phyloP scores from a whole-genome alignment of 2,329 filamentous ascomycete species.

The Madurella mycetomatis region DNA sequence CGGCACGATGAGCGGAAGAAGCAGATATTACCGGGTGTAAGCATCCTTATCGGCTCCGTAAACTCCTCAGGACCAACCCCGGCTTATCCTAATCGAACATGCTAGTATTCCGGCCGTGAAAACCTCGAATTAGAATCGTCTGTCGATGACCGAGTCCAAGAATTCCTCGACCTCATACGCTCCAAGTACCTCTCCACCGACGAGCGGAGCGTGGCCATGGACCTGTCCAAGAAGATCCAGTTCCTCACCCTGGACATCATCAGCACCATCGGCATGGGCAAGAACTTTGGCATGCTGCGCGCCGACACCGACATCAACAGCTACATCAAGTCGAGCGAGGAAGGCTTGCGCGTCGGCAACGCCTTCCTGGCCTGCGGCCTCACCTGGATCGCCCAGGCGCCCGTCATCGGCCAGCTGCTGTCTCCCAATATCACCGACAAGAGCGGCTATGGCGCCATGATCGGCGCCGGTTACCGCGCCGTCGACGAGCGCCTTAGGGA shows the following conservation, averaged over 20 bases:
- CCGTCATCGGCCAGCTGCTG: conserved; percentile 26
- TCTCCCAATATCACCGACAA: conserved; percentile 28
- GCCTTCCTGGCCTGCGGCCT: conserved; percentile 7
- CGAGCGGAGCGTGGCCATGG: conserved; percentile 36
- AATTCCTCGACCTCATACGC: conserved; percentile 45
- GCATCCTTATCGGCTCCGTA: conserved; percentile 4
- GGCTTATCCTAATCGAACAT: not conserved
- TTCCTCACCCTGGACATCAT: conserved; percentile 56
- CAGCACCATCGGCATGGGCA: conserved; percentile 47
- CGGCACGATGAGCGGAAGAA: conserved; percentile 43
- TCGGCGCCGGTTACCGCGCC: conserved; percentile 28
- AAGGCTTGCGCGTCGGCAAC: conserved; percentile 10
- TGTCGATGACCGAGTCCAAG: conserved; percentile 44
- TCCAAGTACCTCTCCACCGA: conserved; percentile 39
- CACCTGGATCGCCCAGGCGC: conserved; percentile 5
- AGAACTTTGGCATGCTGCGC: conserved; percentile 45
- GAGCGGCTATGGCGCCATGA: conserved; percentile 35
- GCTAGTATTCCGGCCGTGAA: conserved; percentile 51
- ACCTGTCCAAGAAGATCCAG: conserved; percentile 45
- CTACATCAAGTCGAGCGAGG: conserved; percentile 34
- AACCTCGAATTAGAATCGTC: conserved; percentile 45
- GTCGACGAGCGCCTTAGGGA: conserved; percentile 28
- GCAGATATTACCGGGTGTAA: conserved; percentile 49
- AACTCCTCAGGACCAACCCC: not conserved
- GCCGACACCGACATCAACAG: conserved; percentile 44